Evolutionary conservation across 1,284 basidiomycete genomes (phyloP).

Genomic region (Boletus mariae): DNA sequence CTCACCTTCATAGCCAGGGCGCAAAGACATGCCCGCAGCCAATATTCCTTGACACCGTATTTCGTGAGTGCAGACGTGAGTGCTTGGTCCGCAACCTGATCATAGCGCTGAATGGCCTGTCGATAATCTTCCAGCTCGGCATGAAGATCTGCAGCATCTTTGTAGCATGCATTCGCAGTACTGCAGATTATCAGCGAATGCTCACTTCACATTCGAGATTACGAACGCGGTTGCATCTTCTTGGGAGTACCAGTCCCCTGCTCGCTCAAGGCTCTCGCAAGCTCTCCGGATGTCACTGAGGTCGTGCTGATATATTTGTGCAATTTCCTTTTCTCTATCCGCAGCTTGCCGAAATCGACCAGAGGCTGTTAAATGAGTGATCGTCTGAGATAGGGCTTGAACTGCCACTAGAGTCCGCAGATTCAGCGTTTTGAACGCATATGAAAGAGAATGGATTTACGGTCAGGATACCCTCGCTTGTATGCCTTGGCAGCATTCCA

Average conservation of each 20-base stretch:
- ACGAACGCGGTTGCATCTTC: slow-evolving; percentile 91
- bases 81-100: slow-evolving; percentile 87
- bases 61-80: slow-evolving; percentile 87
- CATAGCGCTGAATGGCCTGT: slow-evolving; percentile 84
- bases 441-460: slow-evolving; percentile 38
- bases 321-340: slow-evolving; percentile 96
- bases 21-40: slow-evolving; percentile 86
- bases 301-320: slow-evolving; percentile 85
- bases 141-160: slow-evolving; percentile 93
- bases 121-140: slow-evolving; percentile 86
- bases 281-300: slow-evolving; percentile 73
- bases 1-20: slow-evolving; percentile 85
- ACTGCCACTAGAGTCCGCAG: slow-evolving; percentile 69
- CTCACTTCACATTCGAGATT: slow-evolving; percentile 1
- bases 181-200: slow-evolving; percentile 40
- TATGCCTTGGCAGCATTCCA: slow-evolving; percentile 96
- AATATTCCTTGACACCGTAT: slow-evolving; percentile 98
- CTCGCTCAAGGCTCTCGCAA: slow-evolving; percentile 87
- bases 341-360: slow-evolving; percentile 97
- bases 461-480: slow-evolving; percentile 81
- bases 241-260: slow-evolving; percentile 96
- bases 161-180: slow-evolving; percentile 93
- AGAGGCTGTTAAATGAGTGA: slow-evolving; percentile 76
- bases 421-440: slow-evolving; percentile 15
- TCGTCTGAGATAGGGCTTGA: slow-evolving; percentile 83